Conservation (phyloP, 2,329 filamentous ascomycete genomes). For the Pseudocercospora ulei region DNA sequence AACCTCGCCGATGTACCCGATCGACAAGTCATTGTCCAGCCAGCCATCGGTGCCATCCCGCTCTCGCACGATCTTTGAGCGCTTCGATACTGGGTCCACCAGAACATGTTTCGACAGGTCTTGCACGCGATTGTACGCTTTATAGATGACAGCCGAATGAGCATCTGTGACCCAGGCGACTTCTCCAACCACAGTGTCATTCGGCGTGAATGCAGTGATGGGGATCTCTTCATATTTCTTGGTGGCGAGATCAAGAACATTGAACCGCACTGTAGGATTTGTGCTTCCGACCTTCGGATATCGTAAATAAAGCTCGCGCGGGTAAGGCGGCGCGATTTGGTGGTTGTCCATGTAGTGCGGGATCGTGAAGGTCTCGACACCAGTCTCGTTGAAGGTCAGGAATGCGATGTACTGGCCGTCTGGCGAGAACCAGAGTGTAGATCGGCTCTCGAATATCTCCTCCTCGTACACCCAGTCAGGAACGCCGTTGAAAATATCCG, state of each 20-base stretch:
- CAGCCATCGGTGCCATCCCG: slow-evolving; percentile 53
- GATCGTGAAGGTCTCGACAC: slow-evolving; percentile 56
- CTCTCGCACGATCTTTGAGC: slow-evolving; percentile 45
- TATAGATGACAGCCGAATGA: slow-evolving; percentile 54
- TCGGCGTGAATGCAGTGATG: slow-evolving; percentile 49
- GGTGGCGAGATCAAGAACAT: slow-evolving; percentile 47
- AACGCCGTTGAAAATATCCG: slow-evolving; percentile 54
- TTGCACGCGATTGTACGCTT: slow-evolving; percentile 59
- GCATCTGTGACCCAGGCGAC: slow-evolving; percentile 56
- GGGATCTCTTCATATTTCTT: slow-evolving; percentile 42
- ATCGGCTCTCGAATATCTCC: slow-evolving; percentile 47
- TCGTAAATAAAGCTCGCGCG: slow-evolving; percentile 52
- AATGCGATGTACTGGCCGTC: slow-evolving; percentile 49
- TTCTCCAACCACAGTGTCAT: slow-evolving; percentile 58
- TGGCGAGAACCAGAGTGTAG: slow-evolving; percentile 50
- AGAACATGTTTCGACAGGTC: slow-evolving; percentile 54
- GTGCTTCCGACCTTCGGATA: slow-evolving; percentile 61
- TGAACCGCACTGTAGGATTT: slow-evolving; percentile 56
- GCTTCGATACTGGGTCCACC: slow-evolving; percentile 45
- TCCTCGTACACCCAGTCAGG: slow-evolving; percentile 58
- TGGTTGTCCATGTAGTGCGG: slow-evolving; percentile 57
- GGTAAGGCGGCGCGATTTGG: slow-evolving; percentile 51
- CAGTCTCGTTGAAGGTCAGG: slow-evolving; percentile 54
- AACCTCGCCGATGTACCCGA: slow-evolving; percentile 47
- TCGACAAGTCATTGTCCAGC: slow-evolving; percentile 52